These are phyloP conservation scores for Diplodia intermedia DNA, from an alignment of 2,329 filamentous ascomycete genomes.

Conservation along the genomic window DNA sequence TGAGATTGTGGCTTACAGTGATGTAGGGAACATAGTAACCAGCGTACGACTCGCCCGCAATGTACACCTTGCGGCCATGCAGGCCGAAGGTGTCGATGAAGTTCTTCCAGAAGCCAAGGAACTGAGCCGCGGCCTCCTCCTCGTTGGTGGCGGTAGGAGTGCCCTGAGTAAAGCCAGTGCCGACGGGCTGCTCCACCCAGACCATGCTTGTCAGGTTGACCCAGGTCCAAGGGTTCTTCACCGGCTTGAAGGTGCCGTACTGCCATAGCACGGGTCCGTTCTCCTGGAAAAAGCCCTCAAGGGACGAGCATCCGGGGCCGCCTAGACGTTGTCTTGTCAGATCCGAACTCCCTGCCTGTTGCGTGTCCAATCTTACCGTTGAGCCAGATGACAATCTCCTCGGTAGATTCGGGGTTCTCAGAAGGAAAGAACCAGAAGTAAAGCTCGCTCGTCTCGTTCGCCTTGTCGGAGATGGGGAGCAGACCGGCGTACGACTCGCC, in stretches of 20 bases:
- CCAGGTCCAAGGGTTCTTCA: slow-evolving; percentile 55
- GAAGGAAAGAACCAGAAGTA: slow-evolving; percentile 73
- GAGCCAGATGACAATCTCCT: slow-evolving; percentile 68
- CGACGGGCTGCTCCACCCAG: slow-evolving; percentile 72
- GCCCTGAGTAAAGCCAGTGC: slow-evolving; percentile 73
- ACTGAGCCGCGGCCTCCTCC: slow-evolving; percentile 72
- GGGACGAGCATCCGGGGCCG: slow-evolving; percentile 56
- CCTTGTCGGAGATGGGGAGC: slow-evolving; percentile 62
- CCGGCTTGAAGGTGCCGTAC: slow-evolving; percentile 46
- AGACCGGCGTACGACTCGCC: slow-evolving; percentile 70
- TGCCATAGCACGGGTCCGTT: slow-evolving; percentile 57
- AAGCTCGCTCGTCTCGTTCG: slow-evolving; percentile 60
- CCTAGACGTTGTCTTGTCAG: slow-evolving; percentile 24
- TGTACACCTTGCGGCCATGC: slow-evolving; percentile 72
- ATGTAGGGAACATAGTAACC: slow-evolving; percentile 67
- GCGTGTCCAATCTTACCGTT: slow-evolving; percentile 36
- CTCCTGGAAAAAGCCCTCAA: slow-evolving; percentile 59
- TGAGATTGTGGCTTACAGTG: slow-evolving; percentile 15
- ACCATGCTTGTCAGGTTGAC: slow-evolving; percentile 76
- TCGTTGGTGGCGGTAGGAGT: slow-evolving; percentile 69
- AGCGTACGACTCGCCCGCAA: slow-evolving; percentile 68
- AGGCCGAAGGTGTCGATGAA: slow-evolving; percentile 74
- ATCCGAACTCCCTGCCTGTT: slow-evolving; percentile 12
- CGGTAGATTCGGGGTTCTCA: slow-evolving; percentile 55
- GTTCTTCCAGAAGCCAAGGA: slow-evolving; percentile 80